Conservation (phyloP, 2,329 filamentous ascomycete genomes). For the Fusarium verticillioides region DNA sequence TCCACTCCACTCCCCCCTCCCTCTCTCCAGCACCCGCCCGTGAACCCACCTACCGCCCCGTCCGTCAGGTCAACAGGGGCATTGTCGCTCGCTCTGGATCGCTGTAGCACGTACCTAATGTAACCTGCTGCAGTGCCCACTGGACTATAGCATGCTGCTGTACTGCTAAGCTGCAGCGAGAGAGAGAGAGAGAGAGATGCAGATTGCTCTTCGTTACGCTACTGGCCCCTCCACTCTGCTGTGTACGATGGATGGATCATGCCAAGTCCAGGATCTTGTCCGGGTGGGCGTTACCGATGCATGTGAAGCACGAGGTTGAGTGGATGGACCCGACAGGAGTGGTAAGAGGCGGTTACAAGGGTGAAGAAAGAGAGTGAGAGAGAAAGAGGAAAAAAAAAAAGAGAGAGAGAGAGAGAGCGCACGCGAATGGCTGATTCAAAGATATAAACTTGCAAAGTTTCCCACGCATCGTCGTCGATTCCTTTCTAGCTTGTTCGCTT, state of each 20-base stretch:
- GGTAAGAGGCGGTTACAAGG: slow-evolving; percentile 24
- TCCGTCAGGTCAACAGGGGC: slow-evolving; percentile 33
- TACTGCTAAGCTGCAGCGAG: not conserved
- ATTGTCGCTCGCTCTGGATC: not conserved
- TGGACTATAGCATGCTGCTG: not conserved
- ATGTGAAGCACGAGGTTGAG: slow-evolving; percentile 28
- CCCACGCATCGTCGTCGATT: slow-evolving; percentile 4
- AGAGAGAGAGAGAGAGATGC: not conserved
- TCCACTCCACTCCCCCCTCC: slow-evolving; percentile 3
- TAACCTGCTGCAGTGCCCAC: not conserved
- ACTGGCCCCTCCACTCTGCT: not conserved
- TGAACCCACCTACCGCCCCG: slow-evolving; percentile 10
- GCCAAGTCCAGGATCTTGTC: slow-evolving; percentile 29
- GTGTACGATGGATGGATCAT: slow-evolving; percentile 17
- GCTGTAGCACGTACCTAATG: not conserved
- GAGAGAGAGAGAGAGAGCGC: not conserved
- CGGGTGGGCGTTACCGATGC: slow-evolving; percentile 28
- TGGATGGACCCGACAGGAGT: slow-evolving; percentile 23
- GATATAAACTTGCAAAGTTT: slow-evolving; percentile 37
- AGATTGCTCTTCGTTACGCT: not conserved
- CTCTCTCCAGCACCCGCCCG: not conserved
- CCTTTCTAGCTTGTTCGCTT: not conserved
- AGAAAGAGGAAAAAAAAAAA: not conserved
- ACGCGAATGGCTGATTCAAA: slow-evolving; percentile 23
- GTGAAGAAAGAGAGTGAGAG: not conserved